Percentiles rank a stretch among this genome's conserved stretches.
These are phyloP conservation scores for Hymenoscyphus fraxineus DNA, from an alignment of 2,329 filamentous ascomycete species.

Conservation along the genomic window DNA sequence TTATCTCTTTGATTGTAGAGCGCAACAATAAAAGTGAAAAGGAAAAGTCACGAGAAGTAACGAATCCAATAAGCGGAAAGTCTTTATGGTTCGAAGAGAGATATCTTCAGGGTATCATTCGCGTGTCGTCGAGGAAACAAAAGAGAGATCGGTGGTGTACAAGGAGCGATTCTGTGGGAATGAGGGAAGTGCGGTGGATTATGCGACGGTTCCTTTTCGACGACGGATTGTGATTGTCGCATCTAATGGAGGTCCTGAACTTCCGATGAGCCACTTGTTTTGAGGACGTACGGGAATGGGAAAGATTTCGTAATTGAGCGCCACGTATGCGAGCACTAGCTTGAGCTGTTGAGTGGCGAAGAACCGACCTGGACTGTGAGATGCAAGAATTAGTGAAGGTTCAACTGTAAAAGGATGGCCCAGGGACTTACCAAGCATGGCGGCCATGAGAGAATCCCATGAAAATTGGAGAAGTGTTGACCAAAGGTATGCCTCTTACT, in stretches of 20 bases:
- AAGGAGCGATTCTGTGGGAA: not conserved
- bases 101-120: not conserved
- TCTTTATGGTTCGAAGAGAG: not conserved
- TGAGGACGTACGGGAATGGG: constrained; percentile 29
- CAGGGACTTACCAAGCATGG: constrained; percentile 31
- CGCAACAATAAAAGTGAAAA: not conserved
- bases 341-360: constrained; percentile 28
- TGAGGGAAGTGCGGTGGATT: not conserved
- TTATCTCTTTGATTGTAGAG: not conserved
- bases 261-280: constrained; percentile 34
- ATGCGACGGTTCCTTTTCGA: constrained; percentile 14
- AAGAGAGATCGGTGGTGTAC: not conserved
- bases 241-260: constrained; percentile 32
- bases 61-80: not conserved
- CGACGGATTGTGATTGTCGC: constrained; percentile 30
- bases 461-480: constrained; percentile 27
- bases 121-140: not conserved
- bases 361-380: constrained; percentile 24
- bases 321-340: constrained; percentile 28
- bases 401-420: constrained; percentile 9
- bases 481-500: constrained; percentile 24
- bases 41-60: not conserved
- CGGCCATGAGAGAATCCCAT: constrained; percentile 33
- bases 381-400: constrained; percentile 19
- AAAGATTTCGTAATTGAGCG: constrained; percentile 27